phyloP scores from a whole-genome alignment of 2,329 filamentous ascomycete species.

The Helotiales sp. region DNA sequence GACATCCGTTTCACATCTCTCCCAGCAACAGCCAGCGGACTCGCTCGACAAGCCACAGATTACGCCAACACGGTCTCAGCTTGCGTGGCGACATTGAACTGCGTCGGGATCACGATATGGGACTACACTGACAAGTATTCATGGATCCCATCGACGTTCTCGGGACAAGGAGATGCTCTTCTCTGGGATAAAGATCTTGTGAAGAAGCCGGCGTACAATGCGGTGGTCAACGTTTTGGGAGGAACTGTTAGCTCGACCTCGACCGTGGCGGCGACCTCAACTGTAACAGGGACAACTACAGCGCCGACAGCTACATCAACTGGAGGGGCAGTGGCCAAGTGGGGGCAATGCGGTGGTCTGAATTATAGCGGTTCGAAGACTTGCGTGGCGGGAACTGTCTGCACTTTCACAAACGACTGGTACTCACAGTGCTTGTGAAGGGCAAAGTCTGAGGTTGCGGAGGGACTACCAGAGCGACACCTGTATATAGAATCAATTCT shows the following conservation, averaged over 20 bases:
- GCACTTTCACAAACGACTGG: slow-evolving; percentile 29
- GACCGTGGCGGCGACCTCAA: background rate
- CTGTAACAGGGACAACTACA: background rate
- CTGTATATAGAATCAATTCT: background rate
- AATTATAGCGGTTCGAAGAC: slow-evolving; percentile 26
- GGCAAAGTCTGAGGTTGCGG: too few relatives aligned
- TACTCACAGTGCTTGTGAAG: slow-evolving; percentile 23
- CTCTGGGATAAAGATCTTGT: slow-evolving; percentile 51
- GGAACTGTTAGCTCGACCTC: background rate
- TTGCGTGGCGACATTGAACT: slow-evolving; percentile 32
- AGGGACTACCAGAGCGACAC: too few relatives aligned
- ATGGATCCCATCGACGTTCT: slow-evolving; percentile 50
- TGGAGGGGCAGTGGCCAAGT: slow-evolving; percentile 26
- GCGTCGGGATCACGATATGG: slow-evolving; percentile 42
- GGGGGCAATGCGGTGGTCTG: slow-evolving; percentile 35
- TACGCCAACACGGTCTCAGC: slow-evolving; percentile 47
- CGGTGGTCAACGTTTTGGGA: slow-evolving; percentile 44
- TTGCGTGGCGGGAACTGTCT: slow-evolving; percentile 33
- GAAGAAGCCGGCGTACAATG: slow-evolving; percentile 51
- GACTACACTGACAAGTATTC: slow-evolving; percentile 43
- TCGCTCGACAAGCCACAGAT: slow-evolving; percentile 53
- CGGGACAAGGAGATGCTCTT: slow-evolving; percentile 48
- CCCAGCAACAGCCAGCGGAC: slow-evolving; percentile 49
- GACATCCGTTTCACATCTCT: slow-evolving; percentile 58
- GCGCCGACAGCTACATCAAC: slow-evolving; percentile 12